Percentiles rank a stretch among this genome's conserved stretches.
phyloP scores from a whole-genome alignment of 768 basidiomycete genomes.

The Clitopilus hobsonii region DNA sequence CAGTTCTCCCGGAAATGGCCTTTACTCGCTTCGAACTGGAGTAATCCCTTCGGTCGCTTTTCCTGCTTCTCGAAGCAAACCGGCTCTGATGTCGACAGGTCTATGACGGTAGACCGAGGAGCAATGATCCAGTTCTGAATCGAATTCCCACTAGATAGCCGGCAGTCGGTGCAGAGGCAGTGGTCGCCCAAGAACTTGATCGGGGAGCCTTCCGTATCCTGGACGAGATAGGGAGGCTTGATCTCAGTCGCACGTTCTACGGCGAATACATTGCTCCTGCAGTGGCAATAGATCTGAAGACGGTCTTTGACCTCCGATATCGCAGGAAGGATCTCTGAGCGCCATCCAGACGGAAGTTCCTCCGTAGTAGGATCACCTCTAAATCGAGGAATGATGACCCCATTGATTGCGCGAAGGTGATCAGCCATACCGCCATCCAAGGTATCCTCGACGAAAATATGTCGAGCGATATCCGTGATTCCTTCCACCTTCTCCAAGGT shows the following conservation, averaged over 20 bases:
- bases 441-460: conserved; percentile 23
- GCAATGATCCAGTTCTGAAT: conserved; percentile 24
- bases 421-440: conserved; percentile 27
- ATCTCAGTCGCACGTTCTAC: conserved; percentile 21
- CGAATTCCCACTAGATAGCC: conserved; percentile 20
- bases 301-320: conserved; percentile 3
- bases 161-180: conserved; percentile 23
- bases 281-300: conserved; percentile 22
- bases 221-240: conserved; percentile 15
- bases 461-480: conserved; percentile 15
- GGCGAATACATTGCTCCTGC: conserved; percentile 17
- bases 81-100: conserved; percentile 6
- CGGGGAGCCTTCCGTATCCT: conserved; percentile 5
- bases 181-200: conserved; percentile 24
- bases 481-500: conserved; percentile 20
- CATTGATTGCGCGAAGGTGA: conserved; percentile 15
- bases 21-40: conserved; percentile 23
- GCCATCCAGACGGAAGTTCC: conserved; percentile 19
- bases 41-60: conserved; percentile 14
- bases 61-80: conserved; percentile 11
- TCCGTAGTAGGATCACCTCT: conserved; percentile 9
- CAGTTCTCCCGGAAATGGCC: conserved; percentile 24
- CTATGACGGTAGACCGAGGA: conserved; percentile 19
- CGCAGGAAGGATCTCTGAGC: conserved; percentile 1
- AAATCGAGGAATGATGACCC: conserved; percentile 15